Percentiles rank a stretch among this genome's conserved stretches.
phyloP scores from a whole-genome alignment of 768 basidiomycete species.

The Lactarius sanguifluus region DNA sequence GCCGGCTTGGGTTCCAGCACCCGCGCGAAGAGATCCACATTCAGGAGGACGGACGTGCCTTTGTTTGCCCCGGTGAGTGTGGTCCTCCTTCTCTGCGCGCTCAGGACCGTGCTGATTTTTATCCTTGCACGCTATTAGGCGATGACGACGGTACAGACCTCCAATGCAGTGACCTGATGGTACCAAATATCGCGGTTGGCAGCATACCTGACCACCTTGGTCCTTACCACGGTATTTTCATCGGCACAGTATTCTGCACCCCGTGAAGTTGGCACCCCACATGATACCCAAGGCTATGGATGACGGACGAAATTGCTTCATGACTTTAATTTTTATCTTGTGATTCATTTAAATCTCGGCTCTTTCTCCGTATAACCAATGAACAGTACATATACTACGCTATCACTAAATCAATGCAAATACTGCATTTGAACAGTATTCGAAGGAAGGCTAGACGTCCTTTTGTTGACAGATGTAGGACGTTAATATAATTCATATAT shows the following conservation, averaged over 20 bases:
- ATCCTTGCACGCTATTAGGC: not conserved
- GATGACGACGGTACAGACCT: constrained; percentile 56
- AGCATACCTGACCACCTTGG: constrained; percentile 56
- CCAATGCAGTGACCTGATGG: constrained; percentile 54
- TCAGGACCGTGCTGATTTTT: not conserved
- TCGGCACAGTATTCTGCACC: constrained; percentile 49
- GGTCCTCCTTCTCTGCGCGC: too few species aligned
- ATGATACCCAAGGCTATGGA: not conserved
- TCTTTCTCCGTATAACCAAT: not conserved
- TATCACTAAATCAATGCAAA: not conserved
- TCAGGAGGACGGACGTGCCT: constrained; percentile 13
- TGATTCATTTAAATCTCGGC: not conserved
- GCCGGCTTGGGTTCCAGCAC: constrained; percentile 23
- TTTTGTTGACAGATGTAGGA: not conserved
- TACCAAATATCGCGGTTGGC: constrained; percentile 46
- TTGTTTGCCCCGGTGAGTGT: constrained; percentile 21
- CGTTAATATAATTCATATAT: not conserved
- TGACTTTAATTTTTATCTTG: not conserved
- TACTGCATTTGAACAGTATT: not conserved
- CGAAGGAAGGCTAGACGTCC: not conserved
- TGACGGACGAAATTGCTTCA: not conserved
- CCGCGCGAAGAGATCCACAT: constrained; percentile 24
- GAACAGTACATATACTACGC: not conserved
- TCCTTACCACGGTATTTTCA: constrained; percentile 53
- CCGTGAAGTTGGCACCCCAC: constrained; percentile 2